Evolutionary conservation across 371 early-diverging fungal species (phyloP).

Genomic region (Mucor ambiguus): DNA sequence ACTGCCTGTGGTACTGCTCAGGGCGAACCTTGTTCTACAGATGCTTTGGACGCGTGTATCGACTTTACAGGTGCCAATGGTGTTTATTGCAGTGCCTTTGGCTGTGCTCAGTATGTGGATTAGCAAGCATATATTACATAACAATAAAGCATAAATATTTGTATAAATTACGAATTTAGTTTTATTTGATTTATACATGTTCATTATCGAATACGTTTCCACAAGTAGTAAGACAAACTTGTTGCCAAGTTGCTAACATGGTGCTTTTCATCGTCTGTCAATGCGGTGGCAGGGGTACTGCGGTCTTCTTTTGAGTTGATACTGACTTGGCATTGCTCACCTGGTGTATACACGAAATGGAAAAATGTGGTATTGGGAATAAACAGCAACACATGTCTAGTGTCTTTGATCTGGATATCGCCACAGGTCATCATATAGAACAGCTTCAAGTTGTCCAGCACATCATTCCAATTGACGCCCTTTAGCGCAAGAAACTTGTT

Average conservation of each 20-base stretch:
- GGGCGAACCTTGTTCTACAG: not conserved
- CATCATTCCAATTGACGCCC: slow-evolving; percentile 35
- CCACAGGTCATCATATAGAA: slow-evolving; percentile 39
- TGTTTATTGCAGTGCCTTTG: not conserved
- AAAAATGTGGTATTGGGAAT: slow-evolving; percentile 38
- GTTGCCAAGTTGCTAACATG: slow-evolving; percentile 29
- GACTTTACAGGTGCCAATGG: not conserved
- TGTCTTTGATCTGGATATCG: slow-evolving; percentile 22
- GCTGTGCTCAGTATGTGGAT: not conserved
- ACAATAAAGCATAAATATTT: not conserved
- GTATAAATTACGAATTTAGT: not conserved
- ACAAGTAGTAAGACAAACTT: slow-evolving; percentile 37
- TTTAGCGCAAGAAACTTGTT: slow-evolving; percentile 28
- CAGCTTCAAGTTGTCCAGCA: slow-evolving; percentile 32
- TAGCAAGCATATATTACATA: not conserved
- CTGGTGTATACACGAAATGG: slow-evolving; percentile 23
- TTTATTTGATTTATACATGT: not conserved
- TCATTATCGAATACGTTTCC: slow-evolving; percentile 25
- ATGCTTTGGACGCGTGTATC: not conserved
- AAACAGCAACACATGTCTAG: slow-evolving; percentile 38
- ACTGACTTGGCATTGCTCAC: slow-evolving; percentile 4
- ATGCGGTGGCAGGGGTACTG: not conserved
- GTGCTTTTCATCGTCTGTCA: slow-evolving; percentile 24
- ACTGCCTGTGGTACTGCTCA: not conserved
- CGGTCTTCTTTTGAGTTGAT: slow-evolving; percentile 21